A percentile compares a stretch with the other conserved stretches of the same genome.
Conservation (phyloP, 306 rosid species). For the Sophora flavescens region DNA sequence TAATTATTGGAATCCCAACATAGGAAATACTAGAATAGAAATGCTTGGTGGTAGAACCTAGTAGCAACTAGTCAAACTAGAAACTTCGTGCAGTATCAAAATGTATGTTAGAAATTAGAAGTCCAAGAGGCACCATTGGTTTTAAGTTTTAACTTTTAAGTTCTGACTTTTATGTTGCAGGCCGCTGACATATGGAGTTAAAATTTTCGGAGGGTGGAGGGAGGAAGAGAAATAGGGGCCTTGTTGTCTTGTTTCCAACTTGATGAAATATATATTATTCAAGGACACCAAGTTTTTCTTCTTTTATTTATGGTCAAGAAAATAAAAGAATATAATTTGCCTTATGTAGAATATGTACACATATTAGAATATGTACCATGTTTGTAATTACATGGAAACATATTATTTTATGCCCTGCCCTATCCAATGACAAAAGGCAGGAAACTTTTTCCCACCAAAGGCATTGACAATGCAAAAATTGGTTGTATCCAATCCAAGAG, state of each 20-base stretch:
- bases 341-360: not conserved
- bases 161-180: not conserved
- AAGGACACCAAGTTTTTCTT: not conserved
- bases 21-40: not conserved
- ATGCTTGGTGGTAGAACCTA: slow-evolving; percentile 43
- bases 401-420: slow-evolving; percentile 40
- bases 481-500: slow-evolving; percentile 49
- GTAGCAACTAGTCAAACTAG: slow-evolving; percentile 49
- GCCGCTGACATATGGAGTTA: not conserved
- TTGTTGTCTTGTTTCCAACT: not conserved
- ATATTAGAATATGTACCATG: not conserved
- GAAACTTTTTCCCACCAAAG: slow-evolving; percentile 60
- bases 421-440: slow-evolving; percentile 55
- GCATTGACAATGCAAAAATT: slow-evolving; percentile 55
- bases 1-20: slow-evolving; percentile 52
- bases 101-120: not conserved
- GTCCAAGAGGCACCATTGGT: slow-evolving; percentile 4
- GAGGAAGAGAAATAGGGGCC: not conserved
- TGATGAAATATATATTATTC: not conserved
- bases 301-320: not conserved
- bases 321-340: not conserved
- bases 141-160: not conserved
- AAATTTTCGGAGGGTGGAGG: not conserved
- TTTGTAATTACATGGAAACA: slow-evolving; percentile 41
- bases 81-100: slow-evolving; percentile 51